Base-by-base conservation (phyloP, 768 basidiomycete genomes). In the Leccinellum rugosiceps region DNA sequence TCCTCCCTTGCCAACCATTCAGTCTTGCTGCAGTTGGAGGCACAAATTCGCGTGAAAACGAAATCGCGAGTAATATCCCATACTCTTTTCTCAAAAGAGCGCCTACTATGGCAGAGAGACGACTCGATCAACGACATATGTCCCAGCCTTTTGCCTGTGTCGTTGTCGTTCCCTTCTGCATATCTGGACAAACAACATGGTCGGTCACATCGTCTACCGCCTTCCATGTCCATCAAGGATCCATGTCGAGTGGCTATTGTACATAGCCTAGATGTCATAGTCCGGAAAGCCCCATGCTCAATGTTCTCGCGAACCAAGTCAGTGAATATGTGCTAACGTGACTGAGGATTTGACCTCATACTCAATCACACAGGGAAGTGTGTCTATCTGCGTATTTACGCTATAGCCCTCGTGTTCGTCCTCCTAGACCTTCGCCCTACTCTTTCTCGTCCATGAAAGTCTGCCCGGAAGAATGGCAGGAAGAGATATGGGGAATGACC, bases 381-480 rank as follows among this genome's bases (percentile, higher is more conserved):
- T 44, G 51, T 35, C 55, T 74, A 46, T 66, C 56, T 44, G 65
- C 71, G 8, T 57, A 64, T 38, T 41, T 72, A 21, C 61, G 52
- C 19, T 72, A 72, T 46, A 63, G 65, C 19, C 71, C 71, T 1
- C 59, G 68, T n/a, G 56, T 71, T 30, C 72, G 72, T 44, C 72
- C 72, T 25, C 69, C 71, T 32, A 58, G 71, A 28, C 72, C 69
- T 4, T 51, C 64, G 0, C 71, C 72, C 2, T 50, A 52, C 5
- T 59, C 60, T 43, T 68, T 69, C 28, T 61, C 66, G 44, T 62
- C 55, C 48, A 19, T 74, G 41, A 72, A 72, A 56, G 35, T 58
- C 11, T 60, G 46, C 32, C 71, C 72, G 15, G 72, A 72, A 19
- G 72, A 74, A 52, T 72, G 71, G 71, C 67, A 64, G 47, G 69